Evolutionary conservation across 345 rosid genomes (phyloP).

Genomic region (Angophora floribunda): DNA sequence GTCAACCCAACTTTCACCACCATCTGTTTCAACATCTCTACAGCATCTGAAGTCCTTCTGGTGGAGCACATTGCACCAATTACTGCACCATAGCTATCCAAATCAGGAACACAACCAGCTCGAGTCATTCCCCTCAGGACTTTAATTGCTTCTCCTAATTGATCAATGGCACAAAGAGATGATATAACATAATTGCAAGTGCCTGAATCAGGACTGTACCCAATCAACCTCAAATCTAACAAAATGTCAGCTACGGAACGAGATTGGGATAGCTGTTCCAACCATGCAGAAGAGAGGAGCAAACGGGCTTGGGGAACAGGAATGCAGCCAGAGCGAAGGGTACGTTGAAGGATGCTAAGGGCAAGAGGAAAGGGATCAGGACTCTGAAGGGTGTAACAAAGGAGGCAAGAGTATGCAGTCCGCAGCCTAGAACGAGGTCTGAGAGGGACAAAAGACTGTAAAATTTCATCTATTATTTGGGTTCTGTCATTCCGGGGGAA

Average conservation of each 20-base stretch:
- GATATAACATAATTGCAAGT: slow-evolving; percentile 56
- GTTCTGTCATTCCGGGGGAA: slow-evolving; percentile 28
- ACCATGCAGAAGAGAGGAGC: slow-evolving; percentile 63
- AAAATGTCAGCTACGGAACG: slow-evolving; percentile 30
- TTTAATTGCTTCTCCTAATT: slow-evolving; percentile 49
- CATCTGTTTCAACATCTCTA: slow-evolving; percentile 64
- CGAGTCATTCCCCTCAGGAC: slow-evolving; percentile 49
- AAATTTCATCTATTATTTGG: slow-evolving; percentile 46
- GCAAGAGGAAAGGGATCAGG: slow-evolving; percentile 53
- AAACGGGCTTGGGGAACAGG: slow-evolving; percentile 54
- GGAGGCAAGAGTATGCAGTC: slow-evolving; percentile 49
- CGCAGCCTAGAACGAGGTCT: slow-evolving; percentile 47
- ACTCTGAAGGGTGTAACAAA: slow-evolving; percentile 53
- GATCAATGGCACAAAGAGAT: slow-evolving; percentile 68
- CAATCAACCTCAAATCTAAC: slow-evolving; percentile 48
- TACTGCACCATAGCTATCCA: slow-evolving; percentile 51
- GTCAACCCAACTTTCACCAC: slow-evolving; percentile 48
- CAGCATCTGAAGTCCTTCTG: slow-evolving; percentile 45
- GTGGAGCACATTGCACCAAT: slow-evolving; percentile 40
- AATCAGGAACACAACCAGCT: slow-evolving; percentile 65
- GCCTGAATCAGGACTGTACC: slow-evolving; percentile 59
- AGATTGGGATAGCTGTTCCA: slow-evolving; percentile 14
- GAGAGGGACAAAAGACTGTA: slow-evolving; percentile 44
- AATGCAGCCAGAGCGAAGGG: slow-evolving; percentile 66
- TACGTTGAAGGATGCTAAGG: slow-evolving; percentile 58